Base-by-base conservation (phyloP, 192 early-diverging fungal species). In the Geranomyces michiganensis region DNA sequence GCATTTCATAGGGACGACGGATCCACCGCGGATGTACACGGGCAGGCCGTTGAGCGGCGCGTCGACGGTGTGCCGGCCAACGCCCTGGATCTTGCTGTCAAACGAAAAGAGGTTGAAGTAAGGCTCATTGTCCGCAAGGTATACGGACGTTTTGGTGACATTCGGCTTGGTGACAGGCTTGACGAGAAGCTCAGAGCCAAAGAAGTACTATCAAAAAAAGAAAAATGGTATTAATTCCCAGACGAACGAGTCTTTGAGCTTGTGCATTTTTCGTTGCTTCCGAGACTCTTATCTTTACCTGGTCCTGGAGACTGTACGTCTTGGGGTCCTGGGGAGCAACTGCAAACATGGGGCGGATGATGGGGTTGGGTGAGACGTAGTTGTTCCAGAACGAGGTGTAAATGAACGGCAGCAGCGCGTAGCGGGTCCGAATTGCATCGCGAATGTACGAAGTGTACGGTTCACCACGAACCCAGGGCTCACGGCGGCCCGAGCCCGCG, bases 391-490 rank as follows among this genome's bases (percentile, higher is more conserved):
- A 96, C 21, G 95, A 75, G 7, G 94, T 95, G 83, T 97, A 97
- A 82, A 91, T 88, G 75, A 89, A 93, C 13, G 96, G 94, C 46
- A 98, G 78, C 32, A 95, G 81, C 8, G 88, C 76, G 80, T 98
- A 98, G 67, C 96, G 88, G 47, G 84, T 82, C 22, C 87, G 79
- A 48, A 98, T 73, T 14, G 91, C 90, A 10, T 88, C 80, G 29
- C 96, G 91, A 51, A 96, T 92, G 68, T 82, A 77, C 0, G 77
- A 67, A 17, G 90, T 90, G 44, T 91, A 89, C 0, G 91, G 91
- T 70, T 96, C 94, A 33, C 91, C 93, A 79, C 91, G 84, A 26
- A 97, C 67, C 92, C 94, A 98, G 8, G 96, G 96, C 74, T 98
- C 96, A 32, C 94, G 88, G 27, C 96, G 90, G 74, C 92, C 93